Conservation (phyloP, 2,329 filamentous ascomycete genomes). For the Cercospora zeae-maydis region DNA sequence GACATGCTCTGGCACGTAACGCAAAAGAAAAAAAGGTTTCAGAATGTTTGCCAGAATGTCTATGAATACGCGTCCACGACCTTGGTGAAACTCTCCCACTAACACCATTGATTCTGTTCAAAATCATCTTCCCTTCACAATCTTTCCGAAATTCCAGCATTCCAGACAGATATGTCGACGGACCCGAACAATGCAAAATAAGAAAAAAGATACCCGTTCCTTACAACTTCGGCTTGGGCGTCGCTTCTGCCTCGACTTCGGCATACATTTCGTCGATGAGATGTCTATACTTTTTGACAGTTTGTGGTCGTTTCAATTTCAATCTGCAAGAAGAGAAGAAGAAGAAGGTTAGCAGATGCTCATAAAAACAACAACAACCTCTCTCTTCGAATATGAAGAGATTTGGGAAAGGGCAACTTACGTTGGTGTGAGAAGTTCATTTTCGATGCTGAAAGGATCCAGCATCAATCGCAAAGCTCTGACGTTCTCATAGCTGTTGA, state of each 20-base stretch:
- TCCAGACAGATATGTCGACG: not conserved
- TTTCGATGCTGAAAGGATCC: constrained; percentile 91
- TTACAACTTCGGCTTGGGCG: constrained; percentile 50
- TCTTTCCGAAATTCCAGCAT: not conserved
- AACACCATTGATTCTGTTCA: not conserved
- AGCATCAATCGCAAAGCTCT: constrained; percentile 69
- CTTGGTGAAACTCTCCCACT: not conserved
- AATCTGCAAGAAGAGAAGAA: constrained; percentile 45
- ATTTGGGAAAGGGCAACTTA: constrained; percentile 50
- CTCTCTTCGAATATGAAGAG: too few relatives aligned
- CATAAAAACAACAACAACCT: not conserved
- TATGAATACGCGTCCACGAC: not conserved
- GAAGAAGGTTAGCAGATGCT: not conserved
- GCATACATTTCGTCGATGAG: constrained; percentile 60
- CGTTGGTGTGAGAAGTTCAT: constrained; percentile 85
- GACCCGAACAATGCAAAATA: not conserved
- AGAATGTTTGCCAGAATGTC: constrained; percentile 3
- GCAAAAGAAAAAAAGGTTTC: not conserved
- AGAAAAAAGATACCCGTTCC: not conserved
- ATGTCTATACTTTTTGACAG: constrained; percentile 58
- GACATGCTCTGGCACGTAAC: not conserved
- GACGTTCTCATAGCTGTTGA: constrained; percentile 87
- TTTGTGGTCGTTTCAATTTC: constrained; percentile 68
- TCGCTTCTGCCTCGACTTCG: constrained; percentile 47
- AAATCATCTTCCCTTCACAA: not conserved